Evolutionary conservation across 2,329 filamentous ascomycete species (phyloP).

Genomic region (Aspergillus latus): DNA sequence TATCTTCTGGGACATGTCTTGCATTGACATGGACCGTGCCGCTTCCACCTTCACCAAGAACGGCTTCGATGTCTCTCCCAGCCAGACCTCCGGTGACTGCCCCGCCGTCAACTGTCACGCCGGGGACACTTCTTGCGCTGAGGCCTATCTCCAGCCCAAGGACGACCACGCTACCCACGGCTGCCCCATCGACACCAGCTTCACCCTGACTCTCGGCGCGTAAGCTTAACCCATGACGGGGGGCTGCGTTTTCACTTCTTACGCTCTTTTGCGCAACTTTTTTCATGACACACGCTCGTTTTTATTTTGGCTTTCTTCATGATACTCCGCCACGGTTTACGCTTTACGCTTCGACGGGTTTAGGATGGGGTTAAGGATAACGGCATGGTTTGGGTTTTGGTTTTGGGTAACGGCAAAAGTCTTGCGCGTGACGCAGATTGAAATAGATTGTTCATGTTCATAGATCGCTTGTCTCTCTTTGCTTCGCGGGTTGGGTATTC

Average conservation of each 20-base stretch:
- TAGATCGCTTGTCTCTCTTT: not conserved
- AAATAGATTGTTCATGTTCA: constrained; percentile 3
- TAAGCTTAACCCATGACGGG: constrained; percentile 3
- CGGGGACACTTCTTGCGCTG: constrained; percentile 37
- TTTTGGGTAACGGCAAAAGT: not conserved
- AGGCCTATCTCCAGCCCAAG: constrained; percentile 41
- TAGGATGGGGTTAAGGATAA: not conserved
- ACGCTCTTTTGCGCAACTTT: constrained; percentile 1
- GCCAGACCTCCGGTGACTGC: constrained; percentile 29
- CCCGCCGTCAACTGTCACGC: constrained; percentile 37
- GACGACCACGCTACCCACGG: constrained; percentile 45
- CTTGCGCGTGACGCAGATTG: not conserved
- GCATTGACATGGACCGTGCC: constrained; percentile 31
- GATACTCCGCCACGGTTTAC: not conserved
- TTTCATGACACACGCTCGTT: not conserved
- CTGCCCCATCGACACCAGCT: constrained; percentile 36
- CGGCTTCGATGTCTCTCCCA: constrained; percentile 38
- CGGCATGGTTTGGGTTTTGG: not conserved
- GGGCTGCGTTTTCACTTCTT: not conserved
- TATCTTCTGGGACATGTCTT: constrained; percentile 41
- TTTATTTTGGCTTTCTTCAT: not conserved
- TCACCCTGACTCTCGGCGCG: constrained; percentile 36
- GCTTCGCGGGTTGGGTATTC: not conserved
- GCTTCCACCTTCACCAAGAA: constrained; percentile 32
- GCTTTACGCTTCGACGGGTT: not conserved